These are phyloP conservation scores for Fusarium tanahbumbuense DNA, from an alignment of 2,329 filamentous ascomycete genomes.

Conservation along the genomic window DNA sequence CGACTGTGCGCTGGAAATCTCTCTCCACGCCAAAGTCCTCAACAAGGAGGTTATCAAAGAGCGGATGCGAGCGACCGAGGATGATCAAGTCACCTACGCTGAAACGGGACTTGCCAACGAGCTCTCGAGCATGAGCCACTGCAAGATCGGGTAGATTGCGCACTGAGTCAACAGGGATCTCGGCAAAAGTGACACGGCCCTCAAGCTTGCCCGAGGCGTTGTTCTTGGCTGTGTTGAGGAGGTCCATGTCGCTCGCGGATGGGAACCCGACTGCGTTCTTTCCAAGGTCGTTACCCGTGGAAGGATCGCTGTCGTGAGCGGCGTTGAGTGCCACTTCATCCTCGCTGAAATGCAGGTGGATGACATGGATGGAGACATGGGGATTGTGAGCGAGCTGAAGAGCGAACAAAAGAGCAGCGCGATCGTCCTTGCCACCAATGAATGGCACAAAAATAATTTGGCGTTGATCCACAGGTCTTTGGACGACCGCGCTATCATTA, in stretches of 20 bases:
- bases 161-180: slow-evolving; percentile 41
- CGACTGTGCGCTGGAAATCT: slow-evolving; percentile 44
- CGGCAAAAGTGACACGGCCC: slow-evolving; percentile 37
- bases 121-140: slow-evolving; percentile 32
- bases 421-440: slow-evolving; percentile 85
- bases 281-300: slow-evolving; percentile 9
- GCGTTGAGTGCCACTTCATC: slow-evolving; percentile 27
- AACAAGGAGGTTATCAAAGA: slow-evolving; percentile 28
- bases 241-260: slow-evolving; percentile 45
- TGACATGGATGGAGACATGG: slow-evolving; percentile 81
- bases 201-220: slow-evolving; percentile 33
- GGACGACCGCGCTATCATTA: slow-evolving; percentile 65
- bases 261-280: slow-evolving; percentile 27
- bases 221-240: slow-evolving; percentile 42
- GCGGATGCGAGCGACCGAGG: slow-evolving; percentile 38
- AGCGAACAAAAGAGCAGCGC: slow-evolving; percentile 80
- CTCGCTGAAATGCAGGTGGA: slow-evolving; percentile 55
- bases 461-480: slow-evolving; percentile 70
- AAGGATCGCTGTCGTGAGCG: slow-evolving; percentile 9
- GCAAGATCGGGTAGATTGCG: slow-evolving; percentile 45
- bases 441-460: slow-evolving; percentile 91
- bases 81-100: slow-evolving; percentile 47
- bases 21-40: slow-evolving; percentile 44
- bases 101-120: slow-evolving; percentile 39
- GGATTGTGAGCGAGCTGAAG: slow-evolving; percentile 85